These are phyloP conservation scores for Teratosphaeria pseudoeucalypti DNA, from an alignment of 2,329 filamentous ascomycete genomes.

Conservation along the genomic window DNA sequence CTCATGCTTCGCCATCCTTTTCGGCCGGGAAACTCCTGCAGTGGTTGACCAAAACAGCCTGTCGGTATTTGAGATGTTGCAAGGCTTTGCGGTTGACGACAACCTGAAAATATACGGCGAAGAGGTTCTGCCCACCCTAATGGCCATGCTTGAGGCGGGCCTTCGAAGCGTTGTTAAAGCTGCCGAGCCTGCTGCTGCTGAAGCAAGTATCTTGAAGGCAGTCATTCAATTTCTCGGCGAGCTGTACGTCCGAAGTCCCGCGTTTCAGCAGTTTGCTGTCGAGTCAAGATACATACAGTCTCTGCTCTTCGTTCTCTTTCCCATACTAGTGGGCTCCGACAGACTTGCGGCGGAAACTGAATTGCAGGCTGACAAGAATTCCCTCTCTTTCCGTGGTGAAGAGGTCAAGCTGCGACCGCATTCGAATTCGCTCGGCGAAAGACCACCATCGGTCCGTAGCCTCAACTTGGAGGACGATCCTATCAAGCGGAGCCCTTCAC, in stretches of 20 bases:
- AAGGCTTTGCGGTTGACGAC: slow-evolving; percentile 53
- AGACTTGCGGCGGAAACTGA: slow-evolving; percentile 74
- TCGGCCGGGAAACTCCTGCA: slow-evolving; percentile 64
- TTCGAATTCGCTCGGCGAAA: slow-evolving; percentile 47
- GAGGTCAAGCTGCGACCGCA: slow-evolving; percentile 75
- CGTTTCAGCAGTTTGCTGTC: slow-evolving; percentile 70
- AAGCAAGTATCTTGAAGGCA: slow-evolving; percentile 59
- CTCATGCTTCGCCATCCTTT: slow-evolving; percentile 77
- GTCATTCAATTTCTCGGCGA: slow-evolving; percentile 71
- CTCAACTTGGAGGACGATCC: slow-evolving; percentile 42
- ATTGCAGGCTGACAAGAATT: slow-evolving; percentile 70
- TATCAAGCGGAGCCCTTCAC: slow-evolving; percentile 22
- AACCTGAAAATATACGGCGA: slow-evolving; percentile 60
- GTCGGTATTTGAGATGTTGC: slow-evolving; percentile 61
- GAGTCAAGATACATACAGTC: slow-evolving; percentile 73
- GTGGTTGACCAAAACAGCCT: slow-evolving; percentile 63
- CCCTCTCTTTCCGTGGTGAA: slow-evolving; percentile 73
- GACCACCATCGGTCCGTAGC: slow-evolving; percentile 62
- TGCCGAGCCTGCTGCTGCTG: slow-evolving; percentile 31
- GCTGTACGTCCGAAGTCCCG: slow-evolving; percentile 62
- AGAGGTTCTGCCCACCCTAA: slow-evolving; percentile 69
- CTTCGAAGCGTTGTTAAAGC: slow-evolving; percentile 59
- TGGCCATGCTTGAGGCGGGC: slow-evolving; percentile 77
- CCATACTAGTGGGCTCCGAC: slow-evolving; percentile 78
- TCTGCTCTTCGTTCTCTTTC: slow-evolving; percentile 71